Conservation (phyloP, 1,284 basidiomycete species). For the Austropuccinia psidii region DNA sequence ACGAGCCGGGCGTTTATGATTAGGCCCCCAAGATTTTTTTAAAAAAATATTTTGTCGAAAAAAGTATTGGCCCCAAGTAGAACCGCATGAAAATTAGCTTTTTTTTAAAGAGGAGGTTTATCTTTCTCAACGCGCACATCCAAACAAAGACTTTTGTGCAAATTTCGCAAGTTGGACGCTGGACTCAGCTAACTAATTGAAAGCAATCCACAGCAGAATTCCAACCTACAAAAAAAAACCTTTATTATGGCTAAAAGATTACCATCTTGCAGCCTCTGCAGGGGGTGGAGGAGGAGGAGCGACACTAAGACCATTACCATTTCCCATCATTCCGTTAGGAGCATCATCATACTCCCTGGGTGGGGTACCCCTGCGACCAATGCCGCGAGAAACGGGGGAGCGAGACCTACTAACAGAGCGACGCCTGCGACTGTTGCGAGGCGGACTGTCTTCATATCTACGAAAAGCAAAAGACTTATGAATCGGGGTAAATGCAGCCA, state of each 20-base stretch:
- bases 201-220: neutral
- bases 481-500: neutral
- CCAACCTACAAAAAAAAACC: too few species aligned
- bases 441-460: slow-evolving; percentile 29
- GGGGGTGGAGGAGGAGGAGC: slow-evolving; percentile 28
- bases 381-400: slow-evolving; percentile 14
- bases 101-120: neutral
- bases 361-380: slow-evolving; percentile 1
- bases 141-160: too few species aligned
- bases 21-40: too few species aligned
- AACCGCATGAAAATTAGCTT: neutral
- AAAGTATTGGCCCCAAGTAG: neutral
- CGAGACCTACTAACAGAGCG: slow-evolving; percentile 23
- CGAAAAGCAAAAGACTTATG: too few species aligned
- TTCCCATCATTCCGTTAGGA: slow-evolving; percentile 8
- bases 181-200: neutral
- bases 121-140: neutral
- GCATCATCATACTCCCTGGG: slow-evolving; percentile 26
- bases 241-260: too few species aligned
- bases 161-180: too few species aligned
- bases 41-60: neutral
- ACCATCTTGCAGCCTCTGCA: slow-evolving; percentile 34
- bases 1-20: too few species aligned
- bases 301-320: slow-evolving; percentile 25
- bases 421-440: slow-evolving; percentile 9